Base-by-base conservation (phyloP, 163 green algal species). In the Smithsoniella earleae region DNA sequence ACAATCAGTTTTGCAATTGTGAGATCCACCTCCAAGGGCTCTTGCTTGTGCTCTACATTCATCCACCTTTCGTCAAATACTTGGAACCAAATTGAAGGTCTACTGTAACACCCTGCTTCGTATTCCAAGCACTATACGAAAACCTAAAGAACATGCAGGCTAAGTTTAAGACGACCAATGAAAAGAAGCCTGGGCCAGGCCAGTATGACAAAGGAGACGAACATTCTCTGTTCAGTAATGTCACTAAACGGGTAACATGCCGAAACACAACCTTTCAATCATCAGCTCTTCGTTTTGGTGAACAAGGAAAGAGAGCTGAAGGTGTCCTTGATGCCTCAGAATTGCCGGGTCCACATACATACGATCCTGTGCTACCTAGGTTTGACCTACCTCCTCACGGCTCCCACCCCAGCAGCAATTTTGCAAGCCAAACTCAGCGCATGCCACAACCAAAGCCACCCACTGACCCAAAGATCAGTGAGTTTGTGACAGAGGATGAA, bases 401-500 rank as follows among this genome's bases (percentile, higher is more conserved):
- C 18, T 30, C 58, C 27, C 3, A 16, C 3, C n/a, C 27, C 58
- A 69, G 5, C n/a, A 69, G 58, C 58, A 69, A 30, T 5, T 69
- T 69, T 40, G 58, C 25, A n/a, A 69, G 58, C 25, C 16, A 36
- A 18, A 69, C 58, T 5, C 38, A 69, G 25, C 58, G 58, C 58
- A 69, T 69, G 58, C n/a, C 38, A 33, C n/a, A 25, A n/a, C 20
- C 25, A 4, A 69, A 69, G 58, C 25, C 58, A 18, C 58, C 58
- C 27, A 38, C 58, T 8, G 58, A 69, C 16, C 58, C 58, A 18
- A 69, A 69, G 58, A 16, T 31, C 18, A 69, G 58, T 38, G 58
- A 69, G 20, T 69, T 69, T 69, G 58, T 45, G 25, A 13, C 58
- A 5, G 58, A 69, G 10, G 58, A 22, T 36, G 58, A 69, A 33